Base-by-base conservation (phyloP, 148 eudicot genomes). In the Chenopodium formosanum region DNA sequence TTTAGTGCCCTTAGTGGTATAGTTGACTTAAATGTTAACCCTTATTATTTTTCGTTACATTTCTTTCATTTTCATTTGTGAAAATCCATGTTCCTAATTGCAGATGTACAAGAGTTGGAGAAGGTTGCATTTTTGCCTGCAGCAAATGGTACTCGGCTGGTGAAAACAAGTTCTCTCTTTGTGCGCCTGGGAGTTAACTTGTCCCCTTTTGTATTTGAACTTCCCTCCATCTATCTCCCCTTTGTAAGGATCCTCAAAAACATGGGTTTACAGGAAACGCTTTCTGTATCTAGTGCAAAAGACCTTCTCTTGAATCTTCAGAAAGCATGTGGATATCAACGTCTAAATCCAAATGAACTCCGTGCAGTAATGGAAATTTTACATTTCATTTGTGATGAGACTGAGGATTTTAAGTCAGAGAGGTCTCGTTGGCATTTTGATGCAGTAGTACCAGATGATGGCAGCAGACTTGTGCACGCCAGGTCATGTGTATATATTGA, bases 111-210 rank as follows among this genome's bases (percentile, higher is more conserved):
- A 70, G 94, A 85, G 82, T 85, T 97, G 91, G 91, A 85, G 86
- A 84, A 86, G 82, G 95, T 97, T 22, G 94, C 99, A 64, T 97
- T 97, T 89, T 85, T 97, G 83, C 95, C 99, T 74, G 98, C 97
- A 84, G 99, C 99, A 84, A 97, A 97, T 91, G 98, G 99, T 75
- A 97, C 99, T 32, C 94, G 99, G 80, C 87, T 97, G 85, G 97
- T 97, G 83, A 91, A 89, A 82, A 93, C 96, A 68, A 89, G 88
- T 83, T 92, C 91, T 78, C 97, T 97, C 74, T 97, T 90, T 87
- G 94, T 89, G 47, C 98, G 90, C 50, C 85, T 97, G 79, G 86
- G 93, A 20, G 94, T 94, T 69, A 97, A 94, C 86, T 93, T 97
- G 77, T 97, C 98, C 67, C 99, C 99, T 17, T 97, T 97, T 85